Evolutionary conservation across 2,329 filamentous ascomycete genomes (phyloP), one percentile per base, ranked within the genome.

Genomic region (Coleophoma eucalyptorum): DNA sequence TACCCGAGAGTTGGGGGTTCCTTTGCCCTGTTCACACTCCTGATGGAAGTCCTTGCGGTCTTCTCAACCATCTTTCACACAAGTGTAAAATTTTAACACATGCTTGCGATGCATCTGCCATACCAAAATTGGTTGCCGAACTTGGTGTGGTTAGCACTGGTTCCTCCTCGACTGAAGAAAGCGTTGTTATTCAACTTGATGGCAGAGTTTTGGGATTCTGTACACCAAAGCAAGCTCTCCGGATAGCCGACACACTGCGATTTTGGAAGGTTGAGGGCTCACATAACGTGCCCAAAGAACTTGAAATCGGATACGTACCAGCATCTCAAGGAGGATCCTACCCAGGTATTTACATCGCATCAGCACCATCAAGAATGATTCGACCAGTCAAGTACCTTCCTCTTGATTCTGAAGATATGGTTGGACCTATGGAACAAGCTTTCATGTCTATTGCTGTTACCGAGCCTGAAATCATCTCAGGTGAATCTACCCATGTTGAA

Each of bases 1-100:
- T 97, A 18, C 94, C 94, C 2, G 94, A 99, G 67, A 96, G 91
- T 60, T 99, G 94, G 94, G 94, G 94, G 7, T 99, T 97, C 73
- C 76, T 99, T 59, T 99, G 94, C 65, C 94, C 94, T 16, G 93
- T 97, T 2, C 94, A 99, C 69, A 99, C 94, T 4, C 94, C 94
- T 56, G 94, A 99, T 80, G 94, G 94, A 72, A 81, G 88, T 64
- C 94, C 94, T 54, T 99, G 94, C 69, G 94, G 94, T 66, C 78
- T 99, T 56, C 76, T 99, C 33, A 97, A 97, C 68, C 94, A 99
- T 75, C 75, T 99, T 66, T 85, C 94, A 1, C 94, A 97, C 73
- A 96, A 96, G 71, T 97, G 94, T 72, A 85, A 87, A 67, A 87
- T 99, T 55, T 83, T 90, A 63, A 97, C 92, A 0, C 76, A 83